A percentile compares a stretch with the other conserved stretches of the same genome.
These are phyloP conservation scores for Cicer judaicum DNA, from an alignment of 306 rosid genomes.

Conservation along the genomic window DNA sequence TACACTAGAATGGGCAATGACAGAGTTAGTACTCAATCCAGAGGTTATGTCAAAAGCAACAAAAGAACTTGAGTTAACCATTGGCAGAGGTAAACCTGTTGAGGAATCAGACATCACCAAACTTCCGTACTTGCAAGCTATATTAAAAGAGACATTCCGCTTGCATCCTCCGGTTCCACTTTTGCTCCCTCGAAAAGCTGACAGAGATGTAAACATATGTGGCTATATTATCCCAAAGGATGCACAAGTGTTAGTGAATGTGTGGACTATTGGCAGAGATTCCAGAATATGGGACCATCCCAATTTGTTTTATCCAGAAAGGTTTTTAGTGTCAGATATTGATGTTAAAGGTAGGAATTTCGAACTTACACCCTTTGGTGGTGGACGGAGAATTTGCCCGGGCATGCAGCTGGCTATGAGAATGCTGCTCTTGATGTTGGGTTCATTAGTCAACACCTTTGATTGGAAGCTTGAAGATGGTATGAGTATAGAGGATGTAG, in stretches of 20 bases:
- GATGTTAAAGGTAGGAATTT: not conserved
- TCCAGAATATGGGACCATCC: no score
- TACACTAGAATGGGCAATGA: not conserved
- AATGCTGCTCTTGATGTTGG: not conserved
- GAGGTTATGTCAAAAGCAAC: not conserved
- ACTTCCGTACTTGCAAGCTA: not conserved
- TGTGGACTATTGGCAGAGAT: no score
- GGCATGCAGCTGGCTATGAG: not conserved
- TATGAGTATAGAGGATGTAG: not conserved
- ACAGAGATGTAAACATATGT: no score
- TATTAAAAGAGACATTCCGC: not conserved
- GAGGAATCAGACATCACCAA: constrained; percentile 13
- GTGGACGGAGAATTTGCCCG: not conserved
- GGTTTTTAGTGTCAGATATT: not conserved
- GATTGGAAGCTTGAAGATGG: not conserved
- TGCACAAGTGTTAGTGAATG: no score
- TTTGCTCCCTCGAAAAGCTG: constrained; percentile 16
- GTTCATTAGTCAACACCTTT: not conserved
- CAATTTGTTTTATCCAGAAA: no score
- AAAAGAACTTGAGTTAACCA: not conserved
- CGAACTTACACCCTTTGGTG: constrained; percentile 19
- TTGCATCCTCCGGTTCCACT: not conserved
- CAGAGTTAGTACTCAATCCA: not conserved
- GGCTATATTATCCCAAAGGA: no score
- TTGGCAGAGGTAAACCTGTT: not conserved